phyloP scores from a whole-genome alignment of 2,329 filamentous ascomycete genomes.

The Apiospora koreana region DNA sequence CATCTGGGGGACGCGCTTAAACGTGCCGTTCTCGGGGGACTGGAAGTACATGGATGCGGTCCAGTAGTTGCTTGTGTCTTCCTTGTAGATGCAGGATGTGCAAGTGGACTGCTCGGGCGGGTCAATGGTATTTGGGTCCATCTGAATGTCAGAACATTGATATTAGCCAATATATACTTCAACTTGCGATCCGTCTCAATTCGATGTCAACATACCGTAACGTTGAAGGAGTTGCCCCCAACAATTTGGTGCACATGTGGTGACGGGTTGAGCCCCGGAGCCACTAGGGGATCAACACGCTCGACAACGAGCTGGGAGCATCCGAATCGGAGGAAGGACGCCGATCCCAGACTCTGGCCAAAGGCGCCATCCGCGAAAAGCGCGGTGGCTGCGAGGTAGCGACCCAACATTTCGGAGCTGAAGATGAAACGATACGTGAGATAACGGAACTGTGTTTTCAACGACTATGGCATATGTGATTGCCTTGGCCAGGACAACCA shows the following conservation, averaged over 20 bases:
- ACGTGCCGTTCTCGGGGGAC: conserved; percentile 61
- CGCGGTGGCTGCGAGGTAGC: not conserved
- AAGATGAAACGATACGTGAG: not conserved
- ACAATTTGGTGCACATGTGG: conserved; percentile 63
- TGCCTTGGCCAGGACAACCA: no score
- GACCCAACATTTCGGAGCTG: not conserved
- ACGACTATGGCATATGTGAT: not conserved
- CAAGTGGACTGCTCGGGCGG: conserved; percentile 54
- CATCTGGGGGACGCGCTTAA: conserved; percentile 62
- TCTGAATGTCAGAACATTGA: conserved; percentile 18
- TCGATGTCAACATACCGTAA: conserved; percentile 53
- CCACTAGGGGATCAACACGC: conserved; percentile 61
- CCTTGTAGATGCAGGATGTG: conserved; percentile 63
- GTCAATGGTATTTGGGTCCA: conserved; percentile 39
- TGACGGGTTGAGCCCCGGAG: conserved; percentile 50
- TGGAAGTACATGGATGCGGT: conserved; percentile 56
- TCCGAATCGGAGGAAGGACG: conserved; percentile 26
- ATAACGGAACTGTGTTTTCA: no score
- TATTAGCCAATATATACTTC: no score
- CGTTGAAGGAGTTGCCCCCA: conserved; percentile 62
- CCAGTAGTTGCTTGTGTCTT: conserved; percentile 71
- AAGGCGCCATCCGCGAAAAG: not conserved
- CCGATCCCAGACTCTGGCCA: conserved; percentile 5
- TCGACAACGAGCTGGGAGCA: conserved; percentile 33
- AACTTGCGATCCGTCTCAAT: conserved; percentile 36